These are phyloP conservation scores for Acanthamoeba lenticulata DNA, from an alignment of 208 protist genomes.

Conservation along the genomic window DNA sequence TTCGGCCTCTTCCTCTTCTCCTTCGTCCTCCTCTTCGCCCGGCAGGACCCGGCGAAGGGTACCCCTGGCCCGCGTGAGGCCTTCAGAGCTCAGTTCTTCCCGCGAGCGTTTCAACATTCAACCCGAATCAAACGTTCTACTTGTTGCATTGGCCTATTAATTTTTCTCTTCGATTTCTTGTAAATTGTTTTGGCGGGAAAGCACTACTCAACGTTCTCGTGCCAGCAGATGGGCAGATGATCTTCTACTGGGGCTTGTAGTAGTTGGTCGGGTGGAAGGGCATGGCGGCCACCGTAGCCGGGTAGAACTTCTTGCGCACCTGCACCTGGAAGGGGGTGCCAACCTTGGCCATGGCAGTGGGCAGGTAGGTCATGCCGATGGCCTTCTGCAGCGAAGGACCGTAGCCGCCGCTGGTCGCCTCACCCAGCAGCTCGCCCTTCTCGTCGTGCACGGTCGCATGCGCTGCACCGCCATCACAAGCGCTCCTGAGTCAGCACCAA, in stretches of 20 bases:
- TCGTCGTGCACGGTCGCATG: conserved; percentile 54
- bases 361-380: conserved; percentile 91
- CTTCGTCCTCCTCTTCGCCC: too few relatives aligned
- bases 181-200: too few relatives aligned
- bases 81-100: too few relatives aligned
- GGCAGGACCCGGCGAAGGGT: too few relatives aligned
- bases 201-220: too few relatives aligned
- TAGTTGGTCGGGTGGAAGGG: conserved; percentile 92
- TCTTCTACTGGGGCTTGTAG: conserved; percentile 69
- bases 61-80: too few relatives aligned
- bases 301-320: conserved; percentile 90
- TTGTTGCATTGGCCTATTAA: too few relatives aligned
- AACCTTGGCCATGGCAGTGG: conserved; percentile 86
- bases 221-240: too few relatives aligned
- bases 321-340: conserved; percentile 76
- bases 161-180: too few relatives aligned
- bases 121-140: too few relatives aligned
- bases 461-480: conserved; percentile 22
- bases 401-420: conserved; percentile 59
- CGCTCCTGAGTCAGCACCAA: not conserved
- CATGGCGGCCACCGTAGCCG: conserved; percentile 90
- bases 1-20: too few relatives aligned
- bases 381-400: conserved; percentile 56
- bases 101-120: too few relatives aligned
- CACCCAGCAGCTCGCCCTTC: conserved; percentile 15